Evolutionary conservation across 495 filamentous ascomycete species (phyloP).

Genomic region (Penicillium arizonense): DNA sequence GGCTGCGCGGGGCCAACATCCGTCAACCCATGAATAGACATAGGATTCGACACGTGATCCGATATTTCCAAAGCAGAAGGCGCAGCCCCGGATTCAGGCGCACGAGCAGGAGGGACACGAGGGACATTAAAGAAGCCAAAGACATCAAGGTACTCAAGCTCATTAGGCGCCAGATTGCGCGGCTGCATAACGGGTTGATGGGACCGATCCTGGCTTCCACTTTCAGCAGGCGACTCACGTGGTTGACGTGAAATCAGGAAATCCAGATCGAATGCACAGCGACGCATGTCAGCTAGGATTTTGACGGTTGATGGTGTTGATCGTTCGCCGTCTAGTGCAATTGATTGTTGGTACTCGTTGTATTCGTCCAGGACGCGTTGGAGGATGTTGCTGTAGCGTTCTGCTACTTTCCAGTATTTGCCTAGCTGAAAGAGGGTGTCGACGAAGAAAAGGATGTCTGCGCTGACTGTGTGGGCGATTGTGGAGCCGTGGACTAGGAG

Average conservation of each 20-base stretch:
- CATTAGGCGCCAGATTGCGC: slow-evolving; percentile 69
- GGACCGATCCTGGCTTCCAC: slow-evolving; percentile 15
- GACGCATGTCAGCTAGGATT: slow-evolving; percentile 85
- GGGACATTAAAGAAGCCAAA: slow-evolving; percentile 94
- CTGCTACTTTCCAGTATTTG: slow-evolving; percentile 78
- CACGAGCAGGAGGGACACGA: slow-evolving; percentile 52
- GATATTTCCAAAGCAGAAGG: slow-evolving; percentile 26
- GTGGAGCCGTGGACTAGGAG: slow-evolving; percentile 85
- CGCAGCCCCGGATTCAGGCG: slow-evolving; percentile 21
- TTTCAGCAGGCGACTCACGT: slow-evolving; percentile 43
- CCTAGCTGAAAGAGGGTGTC: slow-evolving; percentile 78
- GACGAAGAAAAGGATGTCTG: slow-evolving; percentile 75
- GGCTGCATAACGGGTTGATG: slow-evolving; percentile 32
- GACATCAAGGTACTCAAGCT: slow-evolving; percentile 87
- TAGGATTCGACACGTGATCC: slow-evolving; percentile 35
- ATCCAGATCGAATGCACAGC: slow-evolving; percentile 80
- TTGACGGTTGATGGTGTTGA: slow-evolving; percentile 76
- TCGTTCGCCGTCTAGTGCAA: slow-evolving; percentile 56
- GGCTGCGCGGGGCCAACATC: slow-evolving; percentile 11
- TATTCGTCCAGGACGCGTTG: slow-evolving; percentile 83
- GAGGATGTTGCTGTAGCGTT: slow-evolving; percentile 75
- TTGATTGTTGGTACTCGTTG: slow-evolving; percentile 67
- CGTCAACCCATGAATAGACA: slow-evolving; percentile 44
- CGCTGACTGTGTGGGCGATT: slow-evolving; percentile 75
- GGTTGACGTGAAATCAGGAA: slow-evolving; percentile 84